Evolutionary conservation across 2,329 filamentous ascomycete species (phyloP).

Genomic region (Aspergillus viridinutans): DNA sequence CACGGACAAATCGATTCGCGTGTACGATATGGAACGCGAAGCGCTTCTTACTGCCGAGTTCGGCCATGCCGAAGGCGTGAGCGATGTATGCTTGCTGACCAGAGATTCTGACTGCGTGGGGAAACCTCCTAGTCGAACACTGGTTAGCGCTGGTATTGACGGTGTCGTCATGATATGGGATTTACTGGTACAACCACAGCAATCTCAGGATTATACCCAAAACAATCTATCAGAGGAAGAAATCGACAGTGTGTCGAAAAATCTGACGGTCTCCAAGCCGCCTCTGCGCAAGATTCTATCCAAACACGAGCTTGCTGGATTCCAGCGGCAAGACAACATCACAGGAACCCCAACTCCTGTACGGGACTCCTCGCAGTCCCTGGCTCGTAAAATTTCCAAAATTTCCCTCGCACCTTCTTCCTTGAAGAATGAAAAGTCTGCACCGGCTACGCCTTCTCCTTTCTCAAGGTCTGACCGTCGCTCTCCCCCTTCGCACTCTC

Average conservation of each 20-base stretch:
- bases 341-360: slow-evolving; percentile 40
- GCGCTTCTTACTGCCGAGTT: slow-evolving; percentile 81
- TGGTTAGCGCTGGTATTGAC: slow-evolving; percentile 74
- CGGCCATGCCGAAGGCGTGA: slow-evolving; percentile 92
- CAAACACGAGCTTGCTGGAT: slow-evolving; percentile 79
- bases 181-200: slow-evolving; percentile 32
- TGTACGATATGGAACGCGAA: slow-evolving; percentile 79
- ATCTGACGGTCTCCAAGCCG: slow-evolving; percentile 56
- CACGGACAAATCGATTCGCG: slow-evolving; percentile 88
- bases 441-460: slow-evolving; percentile 29
- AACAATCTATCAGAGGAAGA: slow-evolving; percentile 31
- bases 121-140: slow-evolving; percentile 45
- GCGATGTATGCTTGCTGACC: slow-evolving; percentile 71
- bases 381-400: slow-evolving; percentile 53
- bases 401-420: slow-evolving; percentile 42
- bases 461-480: slow-evolving; percentile 26
- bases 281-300: slow-evolving; percentile 83
- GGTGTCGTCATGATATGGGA: slow-evolving; percentile 80
- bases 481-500: slow-evolving; percentile 25
- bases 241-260: slow-evolving; percentile 39
- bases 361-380: slow-evolving; percentile 46
- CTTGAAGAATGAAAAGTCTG: slow-evolving; percentile 25
- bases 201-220: slow-evolving; percentile 26
- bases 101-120: slow-evolving; percentile 23
- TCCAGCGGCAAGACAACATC: slow-evolving; percentile 52